Conservation (phyloP, 2,329 filamentous ascomycete species). For the Stromatinia cepivora region DNA sequence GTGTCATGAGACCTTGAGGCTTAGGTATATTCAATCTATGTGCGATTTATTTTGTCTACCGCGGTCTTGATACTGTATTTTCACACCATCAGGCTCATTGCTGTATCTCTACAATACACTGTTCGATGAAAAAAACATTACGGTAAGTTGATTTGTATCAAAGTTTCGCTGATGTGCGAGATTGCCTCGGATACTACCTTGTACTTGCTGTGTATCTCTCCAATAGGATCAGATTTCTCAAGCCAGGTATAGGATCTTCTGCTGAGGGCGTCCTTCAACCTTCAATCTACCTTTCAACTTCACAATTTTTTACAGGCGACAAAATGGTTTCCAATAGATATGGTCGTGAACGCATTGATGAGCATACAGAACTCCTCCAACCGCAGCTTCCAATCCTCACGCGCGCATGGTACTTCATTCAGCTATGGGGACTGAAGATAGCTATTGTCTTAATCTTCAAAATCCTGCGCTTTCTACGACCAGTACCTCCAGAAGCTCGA, state of each 20-base stretch:
- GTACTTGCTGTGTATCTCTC: constrained; percentile 4
- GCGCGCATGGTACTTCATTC: constrained; percentile 24
- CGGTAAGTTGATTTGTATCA: neutral
- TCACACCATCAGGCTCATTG: neutral
- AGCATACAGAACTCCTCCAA: constrained; percentile 14
- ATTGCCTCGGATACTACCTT: neutral
- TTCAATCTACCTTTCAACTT: neutral
- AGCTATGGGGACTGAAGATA: constrained; percentile 27
- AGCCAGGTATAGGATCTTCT: neutral
- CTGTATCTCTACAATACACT: neutral
- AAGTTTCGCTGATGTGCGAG: neutral
- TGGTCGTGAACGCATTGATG: neutral
- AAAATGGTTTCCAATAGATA: constrained; percentile 12
- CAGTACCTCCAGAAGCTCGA: constrained; percentile 15
- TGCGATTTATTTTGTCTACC: no score
- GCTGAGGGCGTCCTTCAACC: neutral
- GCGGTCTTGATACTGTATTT: neutral
- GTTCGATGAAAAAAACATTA: neutral
- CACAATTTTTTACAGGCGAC: neutral
- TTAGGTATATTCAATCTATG: no score
- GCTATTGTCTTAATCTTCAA: constrained; percentile 18
- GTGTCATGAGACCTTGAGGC: neutral
- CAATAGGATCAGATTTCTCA: constrained; percentile 12
- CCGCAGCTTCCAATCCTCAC: constrained; percentile 22
- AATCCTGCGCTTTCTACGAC: constrained; percentile 19